Base-by-base conservation (phyloP, 2,329 filamentous ascomycete species). In the Apiospora kogelbergensis region DNA sequence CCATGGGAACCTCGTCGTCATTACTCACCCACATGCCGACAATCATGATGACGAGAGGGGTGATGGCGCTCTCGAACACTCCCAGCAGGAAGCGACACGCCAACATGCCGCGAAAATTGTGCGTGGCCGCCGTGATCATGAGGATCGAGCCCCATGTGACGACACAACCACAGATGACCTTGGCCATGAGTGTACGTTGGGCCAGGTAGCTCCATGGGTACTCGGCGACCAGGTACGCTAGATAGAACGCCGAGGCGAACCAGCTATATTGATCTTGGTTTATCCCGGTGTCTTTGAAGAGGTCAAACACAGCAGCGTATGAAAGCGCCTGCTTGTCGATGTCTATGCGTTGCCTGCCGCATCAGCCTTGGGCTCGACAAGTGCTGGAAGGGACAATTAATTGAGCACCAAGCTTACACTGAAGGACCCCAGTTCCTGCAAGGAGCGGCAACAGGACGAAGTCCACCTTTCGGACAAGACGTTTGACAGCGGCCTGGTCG, bases 231-330 rank as follows among this genome's bases (percentile, higher is more conserved):
- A 72, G 65, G 65, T 73, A 73, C 6, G 78, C 85, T n/a, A 88
- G 80, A 70, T 88, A 88, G 74, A 88, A 88, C 5, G 88, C 84
- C 26, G 81, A 84, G 1, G 84, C 83, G n/a, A 87, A 80, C 85
- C 86, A 88, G 63, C 81, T 81, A 70, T 88, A 89, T 66, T 87
- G 77, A 1, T 78, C 78, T 17, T 79, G 75, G 1, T 76, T 81
- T 72, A 87, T 86, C 22, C 81, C 77, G 0, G 85, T 86, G 26
- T 82, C 81, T 15, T 78, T 76, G 70, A 88, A 84, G 0, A 89
- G 78, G 64, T 88, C 87, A 70, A 88, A 88, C 0, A 89, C 84
- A 1, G 86, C 85, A 0, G 84, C 82, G 73, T 88, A 88, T 0
- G 82, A 81, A 6, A 88, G 77, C 0, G 85, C 84, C 70, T 85